Evolutionary conservation across 2,329 filamentous ascomycete genomes (phyloP), one percentile per base, ranked within the genome.

Genomic region (Aspergillus sp.): DNA sequence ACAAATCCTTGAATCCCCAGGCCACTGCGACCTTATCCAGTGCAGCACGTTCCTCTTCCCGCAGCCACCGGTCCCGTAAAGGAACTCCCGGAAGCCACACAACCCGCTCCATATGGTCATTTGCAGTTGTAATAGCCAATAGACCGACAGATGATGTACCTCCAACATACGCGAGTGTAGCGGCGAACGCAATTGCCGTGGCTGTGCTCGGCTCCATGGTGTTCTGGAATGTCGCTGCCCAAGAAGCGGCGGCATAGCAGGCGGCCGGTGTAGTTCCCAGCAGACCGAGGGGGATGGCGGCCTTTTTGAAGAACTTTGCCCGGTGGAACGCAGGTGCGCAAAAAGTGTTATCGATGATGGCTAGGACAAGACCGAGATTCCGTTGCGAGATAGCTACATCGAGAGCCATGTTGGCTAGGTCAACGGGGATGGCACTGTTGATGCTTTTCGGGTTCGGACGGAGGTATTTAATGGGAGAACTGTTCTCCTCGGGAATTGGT

Each of bases 31-130:
- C 87, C 72, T 86, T 88, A 80, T 99, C 95, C 66, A 97, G 82
- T 0, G 93, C 92, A 3, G 89, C 91, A 25, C 95, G 84, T 81
- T 99, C 93, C 66, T 97, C 93, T 75, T 98, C 95, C 38, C 92
- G 84, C 57, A 96, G 76, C 91, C 93, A 98, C 15, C 95, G 86
- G 71, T 92, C 85, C 64, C 90, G 85, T 65, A 98, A 80, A 23
- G 91, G 90, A 38, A 92, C 89, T 11, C 95, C 95, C 0, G 87
- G 87, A 8, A 90, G 84, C 95, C 95, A 99, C 2, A 92, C 93
- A 5, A 98, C 92, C 22, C 95, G 87, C 71, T 90, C 89, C 91
- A 97, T 97, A 77, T 98, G 93, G 75, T 98, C 93, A 77, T 97
- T 97, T 63, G 89, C 84, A 38, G 94, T 97, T 28, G 92, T 89